Evolutionary conservation across 202 grass and related monocot species (phyloP), one percentile per base, ranked within the genome.

Genomic region (Elaeis oleifera): DNA sequence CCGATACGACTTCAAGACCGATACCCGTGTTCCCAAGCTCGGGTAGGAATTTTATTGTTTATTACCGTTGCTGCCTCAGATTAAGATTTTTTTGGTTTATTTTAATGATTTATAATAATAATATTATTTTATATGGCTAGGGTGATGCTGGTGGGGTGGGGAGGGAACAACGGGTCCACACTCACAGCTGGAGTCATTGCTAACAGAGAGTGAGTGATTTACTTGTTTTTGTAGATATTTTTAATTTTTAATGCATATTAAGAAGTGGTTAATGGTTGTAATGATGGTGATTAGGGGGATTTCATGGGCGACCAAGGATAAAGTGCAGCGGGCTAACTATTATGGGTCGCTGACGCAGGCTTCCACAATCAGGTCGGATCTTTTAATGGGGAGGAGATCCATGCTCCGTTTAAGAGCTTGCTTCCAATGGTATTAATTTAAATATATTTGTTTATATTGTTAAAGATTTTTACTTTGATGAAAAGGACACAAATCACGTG

Each of bases 261-360:
- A 44, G 36, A 3, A 0, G 36, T 13, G 36, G 36, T 44, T 44
- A 44, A 44, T 44, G 11, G 2, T 44, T 44, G 9, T 44, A 44
- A 44, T 14, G 36, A 44, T 44, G 6, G 9, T 29, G 27, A n/a
- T 59, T 76, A 97, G 92, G 75, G 92, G 92, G 16, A 92, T 97
- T 48, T 97, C 92, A 65, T 97, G 88, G 88, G 92, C 76, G 9
- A 92, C 92, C 23, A 97, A 92, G 68, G 92, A 97, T 67, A 89
- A 89, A 72, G 82, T 97, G 55, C 92, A 97, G 74, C 92, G 89
- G 44, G 92, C 92, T 71, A 91, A 97, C 74, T 97, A 97, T 70
- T 92, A 60, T 65, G 92, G 92, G 29, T 97, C 92, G 2, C 84
- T 97, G 59, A 97, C 92, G 25, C 92, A 97, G 67, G 92, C 92